Evolutionary conservation across 768 basidiomycete genomes (phyloP).

Genomic region (Tricholomella constricta): DNA sequence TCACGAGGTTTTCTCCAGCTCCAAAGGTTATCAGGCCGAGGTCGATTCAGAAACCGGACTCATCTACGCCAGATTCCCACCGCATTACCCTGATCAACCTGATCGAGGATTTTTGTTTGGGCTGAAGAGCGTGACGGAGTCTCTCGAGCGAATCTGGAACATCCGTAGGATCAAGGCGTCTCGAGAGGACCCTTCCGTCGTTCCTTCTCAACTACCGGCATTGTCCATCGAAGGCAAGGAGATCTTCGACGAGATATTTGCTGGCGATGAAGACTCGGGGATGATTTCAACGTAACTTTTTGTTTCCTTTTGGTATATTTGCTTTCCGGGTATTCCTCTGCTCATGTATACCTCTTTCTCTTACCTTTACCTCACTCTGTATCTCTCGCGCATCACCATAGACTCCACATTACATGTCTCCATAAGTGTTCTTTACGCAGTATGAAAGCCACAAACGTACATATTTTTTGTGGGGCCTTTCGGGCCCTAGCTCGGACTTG

Average conservation of each 20-base stretch:
- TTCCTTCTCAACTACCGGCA: constrained; percentile 57
- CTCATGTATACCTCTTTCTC: constrained; percentile 17
- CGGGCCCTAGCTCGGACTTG: no score
- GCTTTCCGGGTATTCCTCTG: constrained; percentile 8
- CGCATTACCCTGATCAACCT: constrained; percentile 84
- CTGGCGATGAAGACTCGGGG: constrained; percentile 65
- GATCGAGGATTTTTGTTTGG: constrained; percentile 96
- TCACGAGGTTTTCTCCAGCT: constrained; percentile 53
- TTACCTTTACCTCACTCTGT: constrained; percentile 3
- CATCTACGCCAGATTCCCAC: constrained; percentile 91
- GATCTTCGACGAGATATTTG: constrained; percentile 77
- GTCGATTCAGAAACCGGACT: constrained; percentile 82
- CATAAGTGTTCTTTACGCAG: background rate
- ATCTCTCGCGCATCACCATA: background rate
- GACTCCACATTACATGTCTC: background rate
- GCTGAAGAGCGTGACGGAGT: constrained; percentile 73
- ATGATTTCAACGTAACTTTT: constrained; percentile 67
- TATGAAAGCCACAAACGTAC: background rate
- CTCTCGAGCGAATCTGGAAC: constrained; percentile 86
- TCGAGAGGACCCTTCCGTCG: constrained; percentile 54
- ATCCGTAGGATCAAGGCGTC: constrained; percentile 64
- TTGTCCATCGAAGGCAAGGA: constrained; percentile 74
- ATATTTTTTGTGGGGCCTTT: background rate
- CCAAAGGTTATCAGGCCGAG: constrained; percentile 79
- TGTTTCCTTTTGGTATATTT: constrained; percentile 6